A percentile compares a stretch with the other conserved stretches of the same genome.
Evolutionary conservation across 1,284 basidiomycete genomes (phyloP).

Genomic region (Cryptococcus deneoformans): DNA sequence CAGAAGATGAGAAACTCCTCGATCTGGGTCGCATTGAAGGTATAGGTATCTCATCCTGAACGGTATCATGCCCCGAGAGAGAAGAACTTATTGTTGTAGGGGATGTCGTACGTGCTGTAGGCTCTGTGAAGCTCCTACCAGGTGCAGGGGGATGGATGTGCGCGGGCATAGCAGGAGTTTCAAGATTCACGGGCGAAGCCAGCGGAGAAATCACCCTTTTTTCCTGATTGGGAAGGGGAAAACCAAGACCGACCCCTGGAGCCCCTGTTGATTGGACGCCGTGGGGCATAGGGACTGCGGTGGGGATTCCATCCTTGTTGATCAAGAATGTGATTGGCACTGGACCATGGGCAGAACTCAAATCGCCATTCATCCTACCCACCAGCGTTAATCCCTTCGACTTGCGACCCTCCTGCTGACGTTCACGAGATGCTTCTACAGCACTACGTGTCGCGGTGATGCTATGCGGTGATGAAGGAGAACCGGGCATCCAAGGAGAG

Average conservation of each 20-base stretch:
- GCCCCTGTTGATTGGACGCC: neutral
- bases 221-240: constrained; percentile 12
- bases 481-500: constrained; percentile 19
- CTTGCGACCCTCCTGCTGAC: constrained; percentile 17
- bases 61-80: too few species aligned
- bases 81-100: too few species aligned
- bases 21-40: constrained; percentile 26
- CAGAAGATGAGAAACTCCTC: constrained; percentile 37
- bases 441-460: constrained; percentile 31
- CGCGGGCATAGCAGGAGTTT: too few species aligned
- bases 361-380: constrained; percentile 35
- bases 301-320: constrained; percentile 19
- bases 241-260: constrained; percentile 16
- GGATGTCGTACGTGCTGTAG: too few species aligned
- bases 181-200: constrained; percentile 8
- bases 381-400: constrained; percentile 31
- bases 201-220: constrained; percentile 18
- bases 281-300: constrained; percentile 6
- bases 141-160: too few species aligned
- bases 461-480: constrained; percentile 35
- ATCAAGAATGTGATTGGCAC: constrained; percentile 43
- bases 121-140: too few species aligned
- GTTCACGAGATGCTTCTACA: constrained; percentile 19
- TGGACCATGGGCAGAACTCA: constrained; percentile 31
- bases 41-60: neutral